These are phyloP conservation scores for Fraxinus xanthoxyloides DNA, from an alignment of 305 asterid species.

Conservation along the genomic window DNA sequence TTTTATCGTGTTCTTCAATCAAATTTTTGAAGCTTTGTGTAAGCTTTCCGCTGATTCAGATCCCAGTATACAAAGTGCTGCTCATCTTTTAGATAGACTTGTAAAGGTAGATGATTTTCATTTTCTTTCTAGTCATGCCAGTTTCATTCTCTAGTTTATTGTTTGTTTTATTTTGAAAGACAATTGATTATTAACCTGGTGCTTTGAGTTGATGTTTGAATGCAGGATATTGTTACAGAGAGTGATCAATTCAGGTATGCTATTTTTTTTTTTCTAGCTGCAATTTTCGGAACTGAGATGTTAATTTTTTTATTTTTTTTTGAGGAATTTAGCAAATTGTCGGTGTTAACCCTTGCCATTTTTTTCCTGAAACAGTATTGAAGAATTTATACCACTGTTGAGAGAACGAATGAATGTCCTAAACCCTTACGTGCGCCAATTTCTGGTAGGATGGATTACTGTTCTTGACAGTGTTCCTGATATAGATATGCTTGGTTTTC, in stretches of 20 bases:
- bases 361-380: slow-evolving; percentile 67
- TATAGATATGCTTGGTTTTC: slow-evolving; percentile 99
- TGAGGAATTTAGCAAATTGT: slow-evolving; percentile 17
- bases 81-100: slow-evolving; percentile 98
- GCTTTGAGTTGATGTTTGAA: slow-evolving; percentile 20
- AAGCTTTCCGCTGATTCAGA: slow-evolving; percentile 99
- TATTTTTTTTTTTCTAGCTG: slow-evolving; percentile 19
- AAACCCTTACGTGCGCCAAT: slow-evolving; percentile 96
- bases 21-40: slow-evolving; percentile 90
- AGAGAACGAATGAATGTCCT: slow-evolving; percentile 98
- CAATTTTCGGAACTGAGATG: slow-evolving; percentile 8
- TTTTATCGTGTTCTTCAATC: slow-evolving; percentile 93
- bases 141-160: neutral
- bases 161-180: neutral
- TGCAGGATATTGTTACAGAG: slow-evolving; percentile 98
- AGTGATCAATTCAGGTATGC: slow-evolving; percentile 97
- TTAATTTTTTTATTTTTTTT: slow-evolving; percentile 17
- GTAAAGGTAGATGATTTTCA: slow-evolving; percentile 60
- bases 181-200: slow-evolving; percentile 14
- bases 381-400: slow-evolving; percentile 96
- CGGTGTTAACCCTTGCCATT: slow-evolving; percentile 19
- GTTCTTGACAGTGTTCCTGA: slow-evolving; percentile 99
- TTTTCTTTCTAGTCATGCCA: slow-evolving; percentile 7
- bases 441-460: slow-evolving; percentile 99
- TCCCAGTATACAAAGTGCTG: slow-evolving; percentile 99